Conservation (phyloP, 2,329 filamentous ascomycete genomes). For the Claviceps humidiphila region DNA sequence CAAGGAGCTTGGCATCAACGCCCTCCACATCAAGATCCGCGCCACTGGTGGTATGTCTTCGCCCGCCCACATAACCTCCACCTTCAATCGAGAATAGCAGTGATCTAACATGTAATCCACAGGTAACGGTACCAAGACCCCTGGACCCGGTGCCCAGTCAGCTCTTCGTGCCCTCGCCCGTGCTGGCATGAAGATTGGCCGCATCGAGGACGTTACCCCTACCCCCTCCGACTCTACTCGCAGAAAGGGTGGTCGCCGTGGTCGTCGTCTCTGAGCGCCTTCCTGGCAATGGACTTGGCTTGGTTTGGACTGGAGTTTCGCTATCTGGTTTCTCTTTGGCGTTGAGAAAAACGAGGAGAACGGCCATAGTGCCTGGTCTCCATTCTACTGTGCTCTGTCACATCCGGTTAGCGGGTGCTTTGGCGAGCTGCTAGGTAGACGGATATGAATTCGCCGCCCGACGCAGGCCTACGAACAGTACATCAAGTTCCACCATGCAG, state of each 20-base stretch:
- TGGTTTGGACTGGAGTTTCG: conserved; percentile 25
- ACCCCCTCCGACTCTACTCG: conserved; percentile 98
- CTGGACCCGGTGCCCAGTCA: conserved; percentile 96
- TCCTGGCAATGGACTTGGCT: conserved; percentile 11
- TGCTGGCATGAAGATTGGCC: conserved; percentile 99
- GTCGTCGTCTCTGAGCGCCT: conserved; percentile 86
- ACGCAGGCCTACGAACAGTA: conserved; percentile 29
- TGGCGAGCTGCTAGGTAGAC: conserved; percentile 22
- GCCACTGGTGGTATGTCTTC: conserved; percentile 76
- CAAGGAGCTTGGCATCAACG: conserved; percentile 64
- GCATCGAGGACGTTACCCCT: conserved; percentile 98
- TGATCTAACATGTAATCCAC: conserved; percentile 1
- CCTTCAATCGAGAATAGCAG: too few relatives aligned
- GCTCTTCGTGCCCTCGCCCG: conserved; percentile 97
- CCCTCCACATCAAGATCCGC: conserved; percentile 99
- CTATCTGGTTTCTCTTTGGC: conserved; percentile 44
- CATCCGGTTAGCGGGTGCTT: conserved; percentile 12
- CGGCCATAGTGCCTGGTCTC: conserved; percentile 54
- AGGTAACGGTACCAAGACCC: conserved; percentile 99
- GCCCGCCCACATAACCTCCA: not conserved
- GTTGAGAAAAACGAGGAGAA: conserved; percentile 63
- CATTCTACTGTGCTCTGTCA: conserved; percentile 38
- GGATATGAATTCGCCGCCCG: conserved; percentile 30
- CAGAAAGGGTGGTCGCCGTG: conserved; percentile 99
- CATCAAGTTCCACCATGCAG: conserved; percentile 16